Evolutionary conservation across 805 yeast genomes (phyloP), one percentile per base, ranked within the genome.

Genomic region (Cyberlindnera misumaiensis): DNA sequence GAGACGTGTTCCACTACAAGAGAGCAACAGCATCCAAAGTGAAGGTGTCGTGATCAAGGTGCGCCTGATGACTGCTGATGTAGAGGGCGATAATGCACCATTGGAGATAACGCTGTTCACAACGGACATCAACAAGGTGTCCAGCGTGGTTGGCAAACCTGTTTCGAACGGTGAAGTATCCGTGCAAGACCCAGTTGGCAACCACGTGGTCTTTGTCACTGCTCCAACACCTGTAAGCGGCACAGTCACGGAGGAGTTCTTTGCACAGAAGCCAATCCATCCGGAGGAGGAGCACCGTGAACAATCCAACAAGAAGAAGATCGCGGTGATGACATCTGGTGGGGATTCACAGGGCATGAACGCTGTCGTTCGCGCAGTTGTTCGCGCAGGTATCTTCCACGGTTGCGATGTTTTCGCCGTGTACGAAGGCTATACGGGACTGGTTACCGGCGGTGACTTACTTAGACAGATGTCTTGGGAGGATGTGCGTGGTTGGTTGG

Each of bases 311-410:
- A 56, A 44, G 43, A 59, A 63, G 52, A 76, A 78, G 49, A 85
- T 93, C 47, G 98, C 95, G 4, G 93, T 93, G 36, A 88, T 93
- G 90, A 93, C 97, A 5, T 86, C 96, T 1, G 98, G 98, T 52
- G 98, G 99, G 63, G 99, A 93, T 59, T 84, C 97, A 38, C 98
- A 94, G 24, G 99, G 99, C 54, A 93, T 93, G 98, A 87, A 88
- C 63, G 90, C 97, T 4, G 85, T 81, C 20, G 98, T 93, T 7
- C 73, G 98, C 46, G 95, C 97, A 1, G 95, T 93, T 42, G 96
- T 90, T 8, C 75, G 98, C 52, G 77, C 96, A 2, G 96, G 95
- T 45, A 86, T 93, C 47, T 76, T 70, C 66, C 71, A 78, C 41
- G 89, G 83, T 13, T 93, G 97, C 67, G 94, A 88, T 46, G 90